Base-by-base conservation (phyloP, 257 asterid genomes). In the Asclepias syriaca region DNA sequence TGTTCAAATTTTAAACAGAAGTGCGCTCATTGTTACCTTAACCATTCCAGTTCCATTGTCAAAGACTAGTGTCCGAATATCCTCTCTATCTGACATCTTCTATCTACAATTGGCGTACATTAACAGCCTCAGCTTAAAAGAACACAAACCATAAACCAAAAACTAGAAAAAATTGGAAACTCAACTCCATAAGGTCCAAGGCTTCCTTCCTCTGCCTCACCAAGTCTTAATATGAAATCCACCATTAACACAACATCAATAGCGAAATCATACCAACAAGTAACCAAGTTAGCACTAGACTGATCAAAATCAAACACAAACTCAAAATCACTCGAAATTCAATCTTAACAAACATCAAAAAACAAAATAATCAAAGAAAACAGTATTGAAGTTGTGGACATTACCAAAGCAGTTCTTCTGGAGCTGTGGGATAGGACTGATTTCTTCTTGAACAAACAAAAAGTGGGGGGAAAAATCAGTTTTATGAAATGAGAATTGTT, bases 31-130 rank as follows among this genome's bases (percentile, higher is more conserved):
- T 9, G 39, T 9, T 79, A 83, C 86, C 86, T 83, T 83, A 57
- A 83, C 86, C 86, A 83, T 83, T 77, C 86, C 86, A 24, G 84
- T 83, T 39, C 86, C 86, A 72, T 83, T 83, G 74, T 83, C 86
- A 58, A 82, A 83, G 74, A 83, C 84, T 27, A 83, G 84, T 75
- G 86, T 81, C 74, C 79, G 86, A 77, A 79, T 65, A 24, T 83
- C 86, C 77, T 79, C 86, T 21, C 71, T 74, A 1, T 83, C 84
- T 7, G 82, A 84, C 86, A 83, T 83, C 68, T 73, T 70, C 24
- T 76, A 76, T 45, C 61, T 18, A 29, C 64, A 64, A 72, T 54
- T 70, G 71, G 18, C 32, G 65, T 15, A 19, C 24, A 70, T 16
- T 24, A 66, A 58, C 18, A 24, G 40, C 37, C 51, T 16, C 45